Evolutionary conservation across 106 monocot species (phyloP), one percentile per base, ranked within the genome.

Genomic region (Amphibolis antarctica): DNA sequence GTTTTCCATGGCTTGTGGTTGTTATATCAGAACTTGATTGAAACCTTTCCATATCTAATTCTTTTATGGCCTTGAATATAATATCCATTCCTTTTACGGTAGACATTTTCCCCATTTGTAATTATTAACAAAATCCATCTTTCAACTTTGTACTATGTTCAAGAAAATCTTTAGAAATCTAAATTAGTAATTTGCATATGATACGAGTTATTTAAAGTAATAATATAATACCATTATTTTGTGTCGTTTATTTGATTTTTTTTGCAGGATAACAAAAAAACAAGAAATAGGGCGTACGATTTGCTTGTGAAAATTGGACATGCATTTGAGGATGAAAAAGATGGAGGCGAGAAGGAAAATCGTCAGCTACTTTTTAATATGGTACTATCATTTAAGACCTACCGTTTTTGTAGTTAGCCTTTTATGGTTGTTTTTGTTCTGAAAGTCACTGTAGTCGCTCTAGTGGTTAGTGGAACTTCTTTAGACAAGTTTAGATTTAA

Each of bases 201-300:
- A 36, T 36, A 4, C 7, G 7, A 4, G 7, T 36, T 36, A 2
- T 36, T 36, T 36, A 36, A 36, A 36, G 2, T 36, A 7, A 36
- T 7, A n/a, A n/a, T n/a, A n/a, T n/a, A n/a, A n/a, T 36, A 36
- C 4, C 26, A 1, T 45, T 5, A 19, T 55, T 30, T 44, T 27
- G 67, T 50, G 44, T 20, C 27, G 30, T 28, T 44, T 46, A 60
- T 42, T 31, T 60, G 31, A 9, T 9, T 62, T 68, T 45, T 10
- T 68, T 68, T 44, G 53, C 76, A 93, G 93, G 69, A 72, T 23
- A 96, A 96, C 69, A 86, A 77, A 58, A 94, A 86, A 76, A 89
- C 89, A 27, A 83, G 94, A 78, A 90, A 89, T 66, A 86, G 74
- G 66, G 94, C 94, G 58, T 96, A 86, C 77, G 84, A 86, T 26